Percentiles rank a stretch among this genome's conserved stretches.
These are phyloP conservation scores for Lavandula angustifolia DNA, from an alignment of 257 asterid genomes.

Conservation along the genomic window DNA sequence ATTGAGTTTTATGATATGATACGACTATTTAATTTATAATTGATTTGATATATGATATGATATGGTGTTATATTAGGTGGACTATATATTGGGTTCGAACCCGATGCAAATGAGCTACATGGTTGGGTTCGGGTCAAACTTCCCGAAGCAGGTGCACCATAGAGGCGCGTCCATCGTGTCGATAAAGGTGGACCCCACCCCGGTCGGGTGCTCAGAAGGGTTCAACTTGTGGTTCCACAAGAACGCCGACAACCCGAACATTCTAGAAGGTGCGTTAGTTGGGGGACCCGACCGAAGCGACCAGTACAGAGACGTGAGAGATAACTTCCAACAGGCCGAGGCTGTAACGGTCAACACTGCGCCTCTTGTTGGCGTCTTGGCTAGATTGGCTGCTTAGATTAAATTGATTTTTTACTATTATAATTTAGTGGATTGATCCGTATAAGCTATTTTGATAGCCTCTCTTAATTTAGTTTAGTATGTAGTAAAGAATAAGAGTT, in stretches of 20 bases:
- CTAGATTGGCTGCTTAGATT: constrained; percentile 38
- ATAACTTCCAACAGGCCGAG: constrained; percentile 54
- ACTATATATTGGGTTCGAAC: constrained; percentile 61
- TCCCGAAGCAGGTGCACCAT: constrained; percentile 54
- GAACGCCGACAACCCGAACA: constrained; percentile 55
- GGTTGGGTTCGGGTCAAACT: constrained; percentile 67
- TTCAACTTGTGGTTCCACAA: constrained; percentile 43
- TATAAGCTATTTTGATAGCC: too few relatives aligned
- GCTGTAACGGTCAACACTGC: constrained; percentile 55
- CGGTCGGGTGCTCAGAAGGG: constrained; percentile 53
- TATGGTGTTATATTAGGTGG: constrained; percentile 37
- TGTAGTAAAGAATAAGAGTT: too few relatives aligned
- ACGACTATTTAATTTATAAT: too few relatives aligned
- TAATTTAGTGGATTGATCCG: too few relatives aligned
- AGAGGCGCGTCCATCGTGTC: constrained; percentile 72
- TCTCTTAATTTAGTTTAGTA: too few relatives aligned
- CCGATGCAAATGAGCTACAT: constrained; percentile 56
- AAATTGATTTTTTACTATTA: neutral
- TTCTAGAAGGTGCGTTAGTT: constrained; percentile 58
- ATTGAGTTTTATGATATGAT: too few relatives aligned
- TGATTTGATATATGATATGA: too few relatives aligned
- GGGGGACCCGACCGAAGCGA: constrained; percentile 65
- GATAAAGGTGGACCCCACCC: constrained; percentile 27
- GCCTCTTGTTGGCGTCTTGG: constrained; percentile 65
- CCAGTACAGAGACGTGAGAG: constrained; percentile 38